phyloP scores from a whole-genome alignment of 148 eudicot species.

The Agrostemma githago region DNA sequence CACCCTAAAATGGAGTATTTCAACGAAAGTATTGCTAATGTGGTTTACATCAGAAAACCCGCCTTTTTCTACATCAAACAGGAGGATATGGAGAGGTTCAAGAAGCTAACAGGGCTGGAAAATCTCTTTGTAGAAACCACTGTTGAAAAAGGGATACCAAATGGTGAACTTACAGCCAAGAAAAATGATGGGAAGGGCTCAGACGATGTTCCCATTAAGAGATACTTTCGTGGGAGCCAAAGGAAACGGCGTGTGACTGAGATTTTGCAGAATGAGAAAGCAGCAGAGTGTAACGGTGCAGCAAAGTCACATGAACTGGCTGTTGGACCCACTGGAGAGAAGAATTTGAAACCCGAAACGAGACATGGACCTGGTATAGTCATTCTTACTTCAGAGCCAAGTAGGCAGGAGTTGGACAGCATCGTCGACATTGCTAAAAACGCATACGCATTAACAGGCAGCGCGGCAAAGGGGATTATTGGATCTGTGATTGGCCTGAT shows the following conservation, averaged over 20 bases:
- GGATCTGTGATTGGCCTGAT: slow-evolving; percentile 67
- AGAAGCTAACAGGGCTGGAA: slow-evolving; percentile 48
- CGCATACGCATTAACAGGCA: slow-evolving; percentile 68
- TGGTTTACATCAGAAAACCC: slow-evolving; percentile 53
- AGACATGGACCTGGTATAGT: slow-evolving; percentile 52
- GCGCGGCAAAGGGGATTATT: slow-evolving; percentile 59
- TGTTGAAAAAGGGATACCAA: slow-evolving; percentile 26
- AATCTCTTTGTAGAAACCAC: slow-evolving; percentile 39
- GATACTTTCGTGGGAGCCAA: slow-evolving; percentile 19
- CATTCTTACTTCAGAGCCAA: slow-evolving; percentile 58
- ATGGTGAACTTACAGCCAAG: slow-evolving; percentile 8
- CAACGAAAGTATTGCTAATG: slow-evolving; percentile 34
- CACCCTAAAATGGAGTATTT: slow-evolving; percentile 44
- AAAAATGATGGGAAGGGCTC: slow-evolving; percentile 20
- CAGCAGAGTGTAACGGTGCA: slow-evolving; percentile 16
- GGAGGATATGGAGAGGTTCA: slow-evolving; percentile 55
- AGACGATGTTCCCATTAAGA: slow-evolving; percentile 24
- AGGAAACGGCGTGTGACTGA: slow-evolving; percentile 25
- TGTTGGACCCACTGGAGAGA: slow-evolving; percentile 23
- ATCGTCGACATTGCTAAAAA: slow-evolving; percentile 37
- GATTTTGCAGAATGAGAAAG: slow-evolving; percentile 7
- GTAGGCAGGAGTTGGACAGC: slow-evolving; percentile 48
- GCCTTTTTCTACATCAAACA: slow-evolving; percentile 36
- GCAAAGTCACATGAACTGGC: slow-evolving; percentile 20
- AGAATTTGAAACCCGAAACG: slow-evolving; percentile 17